These are phyloP conservation scores for Talaromyces adpressus DNA, from an alignment of 495 filamentous ascomycete species.

Conservation along the genomic window DNA sequence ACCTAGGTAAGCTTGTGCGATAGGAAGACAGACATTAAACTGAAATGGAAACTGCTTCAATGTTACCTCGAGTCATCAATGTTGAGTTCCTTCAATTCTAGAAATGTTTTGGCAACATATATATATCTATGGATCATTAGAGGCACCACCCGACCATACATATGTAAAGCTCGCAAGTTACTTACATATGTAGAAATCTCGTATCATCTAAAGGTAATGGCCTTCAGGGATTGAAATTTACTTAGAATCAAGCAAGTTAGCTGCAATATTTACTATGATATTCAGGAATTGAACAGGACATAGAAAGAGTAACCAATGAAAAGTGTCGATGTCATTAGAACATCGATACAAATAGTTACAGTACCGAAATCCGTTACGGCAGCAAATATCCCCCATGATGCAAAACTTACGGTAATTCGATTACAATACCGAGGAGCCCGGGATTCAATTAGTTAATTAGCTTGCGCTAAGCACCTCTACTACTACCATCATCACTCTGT, in stretches of 20 bases:
- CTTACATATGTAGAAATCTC: no score
- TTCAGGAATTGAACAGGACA: neutral
- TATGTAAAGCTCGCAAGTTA: no score
- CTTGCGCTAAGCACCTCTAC: constrained; percentile 3
- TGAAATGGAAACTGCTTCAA: no score
- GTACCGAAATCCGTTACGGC: neutral
- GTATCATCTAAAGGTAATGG: neutral
- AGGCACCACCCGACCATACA: no score
- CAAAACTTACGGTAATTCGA: neutral
- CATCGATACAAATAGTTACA: neutral
- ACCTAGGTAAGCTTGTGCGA: no score
- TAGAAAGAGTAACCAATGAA: neutral
- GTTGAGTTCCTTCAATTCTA: no score
- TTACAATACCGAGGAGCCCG: neutral
- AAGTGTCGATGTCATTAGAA: neutral
- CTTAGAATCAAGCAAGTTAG: neutral
- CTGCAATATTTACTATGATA: neutral
- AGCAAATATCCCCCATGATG: neutral
- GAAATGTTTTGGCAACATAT: no score
- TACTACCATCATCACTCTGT: constrained; percentile 3
- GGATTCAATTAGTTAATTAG: neutral
- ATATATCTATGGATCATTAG: no score
- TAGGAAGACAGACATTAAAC: no score
- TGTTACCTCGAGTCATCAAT: no score
- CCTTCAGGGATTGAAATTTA: neutral